These are phyloP conservation scores for Tricholoma furcatifolium DNA, from an alignment of 768 basidiomycete species.

Conservation along the genomic window DNA sequence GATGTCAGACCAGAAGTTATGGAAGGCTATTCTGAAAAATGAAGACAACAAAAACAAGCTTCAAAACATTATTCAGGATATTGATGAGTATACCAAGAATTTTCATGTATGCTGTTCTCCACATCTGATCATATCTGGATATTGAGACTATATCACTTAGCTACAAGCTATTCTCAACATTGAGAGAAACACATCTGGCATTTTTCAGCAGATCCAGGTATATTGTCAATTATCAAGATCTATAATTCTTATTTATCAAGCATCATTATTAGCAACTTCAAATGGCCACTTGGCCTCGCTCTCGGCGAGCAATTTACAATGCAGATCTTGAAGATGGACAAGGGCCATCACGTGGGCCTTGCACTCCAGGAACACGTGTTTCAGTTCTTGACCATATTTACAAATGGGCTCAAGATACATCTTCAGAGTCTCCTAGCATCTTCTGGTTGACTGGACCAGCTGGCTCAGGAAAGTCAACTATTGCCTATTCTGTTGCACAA, in stretches of 20 bases:
- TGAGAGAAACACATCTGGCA: not conserved
- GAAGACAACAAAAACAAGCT: constrained; percentile 11
- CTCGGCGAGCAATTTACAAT: not conserved
- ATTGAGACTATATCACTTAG: not conserved
- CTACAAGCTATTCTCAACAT: not conserved
- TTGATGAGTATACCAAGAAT: constrained; percentile 16
- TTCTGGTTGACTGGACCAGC: constrained; percentile 6
- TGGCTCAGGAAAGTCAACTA: constrained; percentile 21
- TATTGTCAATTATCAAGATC: constrained; percentile 15
- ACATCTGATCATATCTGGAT: not conserved
- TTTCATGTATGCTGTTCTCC: constrained; percentile 12
- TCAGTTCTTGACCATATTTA: not conserved
- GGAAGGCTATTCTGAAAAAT: constrained; percentile 7
- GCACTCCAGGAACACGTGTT: constrained; percentile 14
- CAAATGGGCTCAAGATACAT: constrained; percentile 24
- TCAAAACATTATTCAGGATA: not conserved
- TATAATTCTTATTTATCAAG: constrained; percentile 18
- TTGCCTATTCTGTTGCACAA: constrained; percentile 24
- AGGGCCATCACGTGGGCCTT: constrained; percentile 4
- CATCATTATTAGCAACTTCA: not conserved
- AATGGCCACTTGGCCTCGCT: not conserved
- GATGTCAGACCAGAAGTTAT: not conserved
- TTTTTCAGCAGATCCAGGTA: constrained; percentile 15
- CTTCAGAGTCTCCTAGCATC: constrained; percentile 12
- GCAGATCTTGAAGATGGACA: not conserved